Evolutionary conservation across 1,284 basidiomycete species (phyloP).

Genomic region (Puccinia polysora): DNA sequence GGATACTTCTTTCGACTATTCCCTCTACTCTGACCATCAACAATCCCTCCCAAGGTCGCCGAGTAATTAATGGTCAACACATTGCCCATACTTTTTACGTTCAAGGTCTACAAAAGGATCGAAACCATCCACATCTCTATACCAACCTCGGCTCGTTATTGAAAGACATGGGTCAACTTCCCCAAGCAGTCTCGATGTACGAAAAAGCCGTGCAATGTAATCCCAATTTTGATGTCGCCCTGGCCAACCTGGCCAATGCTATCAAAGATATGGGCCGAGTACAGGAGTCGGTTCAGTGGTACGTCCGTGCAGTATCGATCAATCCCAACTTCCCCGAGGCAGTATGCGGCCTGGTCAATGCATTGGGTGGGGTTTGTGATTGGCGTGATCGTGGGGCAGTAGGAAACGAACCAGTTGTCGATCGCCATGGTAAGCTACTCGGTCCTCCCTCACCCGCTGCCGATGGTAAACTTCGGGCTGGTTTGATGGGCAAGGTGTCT

Average conservation of each 20-base stretch:
- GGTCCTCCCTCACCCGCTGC: constrained; percentile 14
- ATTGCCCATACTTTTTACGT: constrained; percentile 62
- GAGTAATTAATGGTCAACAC: constrained; percentile 50
- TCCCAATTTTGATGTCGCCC: constrained; percentile 62
- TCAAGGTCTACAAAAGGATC: constrained; percentile 60
- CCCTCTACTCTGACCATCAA: constrained; percentile 51
- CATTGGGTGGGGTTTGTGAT: constrained; percentile 60
- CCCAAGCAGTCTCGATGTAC: constrained; percentile 60
- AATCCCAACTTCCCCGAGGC: constrained; percentile 62
- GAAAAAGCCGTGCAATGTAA: constrained; percentile 59
- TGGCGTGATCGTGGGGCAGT: constrained; percentile 58
- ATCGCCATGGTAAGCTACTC: constrained; percentile 34
- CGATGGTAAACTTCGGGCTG: constrained; percentile 47
- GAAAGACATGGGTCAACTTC: constrained; percentile 61
- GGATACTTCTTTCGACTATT: constrained; percentile 60
- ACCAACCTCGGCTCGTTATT: constrained; percentile 63
- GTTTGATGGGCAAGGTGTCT: constrained; percentile 59
- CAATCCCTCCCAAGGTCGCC: constrained; percentile 50
- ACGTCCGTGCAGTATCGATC: constrained; percentile 59
- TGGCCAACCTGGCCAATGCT: constrained; percentile 64
- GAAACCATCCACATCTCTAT: constrained; percentile 61
- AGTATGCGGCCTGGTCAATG: constrained; percentile 60
- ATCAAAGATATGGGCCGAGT: constrained; percentile 59
- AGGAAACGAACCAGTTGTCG: constrained; percentile 34
- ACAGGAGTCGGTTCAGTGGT: constrained; percentile 60